A percentile compares a stretch with the other conserved stretches of the same genome.
These are phyloP conservation scores for Eimeria maxima DNA, from an alignment of 169 alveolate genomes.

Conservation along the genomic window DNA sequence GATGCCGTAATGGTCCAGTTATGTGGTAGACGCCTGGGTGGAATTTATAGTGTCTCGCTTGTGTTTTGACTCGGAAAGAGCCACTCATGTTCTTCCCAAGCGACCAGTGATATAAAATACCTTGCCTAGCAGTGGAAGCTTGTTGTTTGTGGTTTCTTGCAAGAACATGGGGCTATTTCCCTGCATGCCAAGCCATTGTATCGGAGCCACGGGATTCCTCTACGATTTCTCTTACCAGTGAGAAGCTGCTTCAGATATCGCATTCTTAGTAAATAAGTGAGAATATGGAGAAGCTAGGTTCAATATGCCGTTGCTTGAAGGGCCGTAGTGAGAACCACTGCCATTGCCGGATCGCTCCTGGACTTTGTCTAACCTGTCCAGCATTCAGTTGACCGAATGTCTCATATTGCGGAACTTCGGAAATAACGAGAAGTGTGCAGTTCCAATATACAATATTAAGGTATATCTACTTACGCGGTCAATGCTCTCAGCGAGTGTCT, in stretches of 20 bases:
- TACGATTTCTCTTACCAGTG: not conserved
- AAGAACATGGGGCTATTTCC: not conserved
- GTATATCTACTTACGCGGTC: not conserved
- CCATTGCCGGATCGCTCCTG: constrained; percentile 7
- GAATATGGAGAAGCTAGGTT: not conserved
- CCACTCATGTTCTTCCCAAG: not conserved
- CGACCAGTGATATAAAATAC: not conserved
- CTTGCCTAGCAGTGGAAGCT: not conserved
- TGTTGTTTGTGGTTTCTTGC: not conserved
- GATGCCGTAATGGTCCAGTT: not conserved
- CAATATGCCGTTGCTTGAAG: not conserved
- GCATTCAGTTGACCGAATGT: not conserved
- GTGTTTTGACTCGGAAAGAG: not conserved
- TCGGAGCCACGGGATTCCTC: not conserved
- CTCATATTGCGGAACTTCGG: not conserved
- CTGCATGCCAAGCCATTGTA: not conserved
- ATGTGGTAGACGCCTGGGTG: not conserved
- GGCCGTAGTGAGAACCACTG: not conserved
- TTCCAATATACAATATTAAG: not conserved
- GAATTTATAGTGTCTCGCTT: not conserved
- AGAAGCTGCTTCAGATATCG: not conserved
- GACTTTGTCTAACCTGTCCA: not conserved
- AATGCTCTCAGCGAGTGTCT: not conserved
- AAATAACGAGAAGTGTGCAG: not conserved
- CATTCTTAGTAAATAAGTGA: not conserved